phyloP scores from a whole-genome alignment of 2,329 filamentous ascomycete genomes.

The Waltergamsia citrina region DNA sequence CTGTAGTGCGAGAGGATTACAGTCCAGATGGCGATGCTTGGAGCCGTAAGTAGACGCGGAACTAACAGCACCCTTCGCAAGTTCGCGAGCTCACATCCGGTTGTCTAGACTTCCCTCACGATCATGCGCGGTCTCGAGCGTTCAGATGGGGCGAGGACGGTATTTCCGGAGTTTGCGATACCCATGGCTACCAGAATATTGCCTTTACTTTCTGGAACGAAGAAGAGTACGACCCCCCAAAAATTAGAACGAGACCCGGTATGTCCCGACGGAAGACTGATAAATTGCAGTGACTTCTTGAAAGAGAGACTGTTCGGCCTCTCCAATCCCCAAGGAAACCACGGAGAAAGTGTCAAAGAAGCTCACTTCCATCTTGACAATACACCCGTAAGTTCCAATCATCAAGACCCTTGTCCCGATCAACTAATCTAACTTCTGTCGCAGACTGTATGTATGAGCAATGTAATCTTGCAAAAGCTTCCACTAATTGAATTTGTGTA shows the following conservation, averaged over 20 bases:
- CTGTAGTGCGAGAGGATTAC: constrained; percentile 84
- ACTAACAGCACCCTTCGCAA: neutral
- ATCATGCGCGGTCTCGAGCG: constrained; percentile 77
- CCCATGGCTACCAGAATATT: constrained; percentile 84
- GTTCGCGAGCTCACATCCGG: neutral
- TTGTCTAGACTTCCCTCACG: constrained; percentile 78
- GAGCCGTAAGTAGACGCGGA: constrained; percentile 60
- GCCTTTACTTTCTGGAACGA: constrained; percentile 98
- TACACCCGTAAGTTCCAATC: constrained; percentile 49
- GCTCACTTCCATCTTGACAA: constrained; percentile 96
- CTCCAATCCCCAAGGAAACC: constrained; percentile 93
- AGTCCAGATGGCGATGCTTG: constrained; percentile 83
- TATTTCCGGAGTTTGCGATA: constrained; percentile 88
- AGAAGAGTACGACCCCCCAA: constrained; percentile 56
- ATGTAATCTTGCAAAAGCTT: constrained; percentile 5
- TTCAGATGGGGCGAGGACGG: constrained; percentile 97
- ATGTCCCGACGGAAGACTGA: constrained; percentile 22
- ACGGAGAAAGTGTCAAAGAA: constrained; percentile 95
- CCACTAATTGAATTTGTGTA: constrained; percentile 25
- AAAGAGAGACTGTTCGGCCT: constrained; percentile 93
- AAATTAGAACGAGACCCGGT: neutral
- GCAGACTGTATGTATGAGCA: constrained; percentile 36
- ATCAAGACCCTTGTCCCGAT: neutral
- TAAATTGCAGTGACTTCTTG: constrained; percentile 61
- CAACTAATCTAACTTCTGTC: neutral